Percentiles rank a stretch among this genome's conserved stretches.
Conservation (phyloP, 2,329 filamentous ascomycete genomes). For the Phyllosticta capitalensis region DNA sequence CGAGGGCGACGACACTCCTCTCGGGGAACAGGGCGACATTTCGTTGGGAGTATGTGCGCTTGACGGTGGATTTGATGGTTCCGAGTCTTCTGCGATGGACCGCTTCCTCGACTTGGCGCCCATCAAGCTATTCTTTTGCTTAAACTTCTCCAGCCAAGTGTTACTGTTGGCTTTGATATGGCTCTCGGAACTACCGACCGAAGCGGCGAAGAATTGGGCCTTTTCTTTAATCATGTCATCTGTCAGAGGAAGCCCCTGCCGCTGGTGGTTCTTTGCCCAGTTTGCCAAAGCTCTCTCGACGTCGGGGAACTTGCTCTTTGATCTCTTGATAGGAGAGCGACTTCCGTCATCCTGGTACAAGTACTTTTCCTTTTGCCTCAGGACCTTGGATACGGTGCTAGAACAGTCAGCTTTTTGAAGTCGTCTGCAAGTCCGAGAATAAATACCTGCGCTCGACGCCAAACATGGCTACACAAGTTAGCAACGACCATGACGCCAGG, state of each 20-base stretch:
- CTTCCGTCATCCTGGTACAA: slow-evolving; percentile 71
- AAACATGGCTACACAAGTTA: slow-evolving; percentile 58
- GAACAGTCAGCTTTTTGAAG: slow-evolving; percentile 13
- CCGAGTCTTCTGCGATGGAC: slow-evolving; percentile 56
- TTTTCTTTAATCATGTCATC: slow-evolving; percentile 81
- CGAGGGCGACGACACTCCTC: slow-evolving; percentile 55
- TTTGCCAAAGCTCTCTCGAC: slow-evolving; percentile 84
- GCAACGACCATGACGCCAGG: slow-evolving; percentile 13
- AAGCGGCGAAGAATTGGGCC: slow-evolving; percentile 69
- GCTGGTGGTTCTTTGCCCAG: slow-evolving; percentile 75
- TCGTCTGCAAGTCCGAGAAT: neutral
- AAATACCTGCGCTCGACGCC: slow-evolving; percentile 90
- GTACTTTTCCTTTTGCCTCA: slow-evolving; percentile 92
- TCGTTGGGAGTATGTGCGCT: slow-evolving; percentile 53
- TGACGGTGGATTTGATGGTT: slow-evolving; percentile 48
- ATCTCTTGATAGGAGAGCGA: slow-evolving; percentile 69
- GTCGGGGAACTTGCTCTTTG: slow-evolving; percentile 79
- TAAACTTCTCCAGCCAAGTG: slow-evolving; percentile 90
- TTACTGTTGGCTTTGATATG: slow-evolving; percentile 61
- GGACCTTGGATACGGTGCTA: slow-evolving; percentile 97
- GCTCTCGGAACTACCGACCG: slow-evolving; percentile 60
- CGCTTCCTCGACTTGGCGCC: slow-evolving; percentile 46
- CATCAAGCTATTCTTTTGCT: slow-evolving; percentile 67
- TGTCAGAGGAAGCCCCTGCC: slow-evolving; percentile 61
- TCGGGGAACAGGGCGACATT: slow-evolving; percentile 65